A percentile compares a stretch with the other conserved stretches of the same genome.
phyloP scores from a whole-genome alignment of 2,329 filamentous ascomycete genomes.

The Botryotinia calthae region DNA sequence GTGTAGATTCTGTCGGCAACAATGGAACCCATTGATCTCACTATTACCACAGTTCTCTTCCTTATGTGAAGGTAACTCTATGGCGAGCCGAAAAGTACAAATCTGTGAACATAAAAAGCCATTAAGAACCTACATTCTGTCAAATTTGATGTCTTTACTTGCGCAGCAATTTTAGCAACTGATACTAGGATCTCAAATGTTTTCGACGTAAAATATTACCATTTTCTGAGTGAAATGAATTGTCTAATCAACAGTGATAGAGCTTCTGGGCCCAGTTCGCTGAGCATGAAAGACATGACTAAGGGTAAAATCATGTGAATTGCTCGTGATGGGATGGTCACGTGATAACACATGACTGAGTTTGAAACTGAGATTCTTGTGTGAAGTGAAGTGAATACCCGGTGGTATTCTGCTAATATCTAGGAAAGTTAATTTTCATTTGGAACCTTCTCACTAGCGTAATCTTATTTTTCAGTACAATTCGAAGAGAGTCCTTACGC shows the following conservation, averaged over 20 bases:
- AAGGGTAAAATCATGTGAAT: not conserved
- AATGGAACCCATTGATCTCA: not conserved
- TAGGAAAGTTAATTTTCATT: not conserved
- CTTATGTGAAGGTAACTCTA: not conserved
- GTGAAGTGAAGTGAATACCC: not conserved
- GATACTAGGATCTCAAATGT: too few relatives aligned
- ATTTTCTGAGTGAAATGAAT: too few relatives aligned
- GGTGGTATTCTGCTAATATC: fast-evolving
- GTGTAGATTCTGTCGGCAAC: too few relatives aligned
- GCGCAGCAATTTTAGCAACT: not conserved
- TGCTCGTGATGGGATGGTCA: not conserved
- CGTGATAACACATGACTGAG: not conserved
- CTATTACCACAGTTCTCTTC: not conserved
- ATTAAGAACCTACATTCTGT: too few relatives aligned
- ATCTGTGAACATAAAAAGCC: too few relatives aligned
- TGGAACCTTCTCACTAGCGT: not conserved
- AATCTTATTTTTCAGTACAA: not conserved
- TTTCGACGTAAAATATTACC: too few relatives aligned
- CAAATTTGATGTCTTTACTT: not conserved
- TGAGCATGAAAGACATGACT: too few relatives aligned
- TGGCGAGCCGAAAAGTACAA: not conserved
- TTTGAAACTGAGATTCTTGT: not conserved
- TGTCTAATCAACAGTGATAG: too few relatives aligned
- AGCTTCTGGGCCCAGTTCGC: too few relatives aligned
- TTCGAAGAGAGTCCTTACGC: not conserved